phyloP scores from a whole-genome alignment of 306 rosid species.

The Gynostemma pentaphyllum region DNA sequence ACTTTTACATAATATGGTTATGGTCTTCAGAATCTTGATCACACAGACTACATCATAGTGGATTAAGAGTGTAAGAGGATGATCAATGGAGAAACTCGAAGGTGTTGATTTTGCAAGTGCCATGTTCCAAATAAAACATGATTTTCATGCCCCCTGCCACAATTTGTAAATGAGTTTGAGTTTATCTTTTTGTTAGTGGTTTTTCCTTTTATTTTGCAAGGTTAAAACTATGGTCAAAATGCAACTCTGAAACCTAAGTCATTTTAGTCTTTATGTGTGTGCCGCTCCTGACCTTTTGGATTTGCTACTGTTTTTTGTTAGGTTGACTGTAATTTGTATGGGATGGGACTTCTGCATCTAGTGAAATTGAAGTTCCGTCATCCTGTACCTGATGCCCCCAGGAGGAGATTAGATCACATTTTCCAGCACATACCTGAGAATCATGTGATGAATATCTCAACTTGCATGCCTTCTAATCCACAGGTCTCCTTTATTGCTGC shows the following conservation, averaged over 20 bases:
- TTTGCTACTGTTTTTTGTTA: conserved; percentile 7
- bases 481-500: conserved; percentile 16
- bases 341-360: conserved; percentile 81
- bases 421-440: conserved; percentile 16
- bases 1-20: too few relatives aligned
- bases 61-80: too few relatives aligned
- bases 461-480: conserved; percentile 24
- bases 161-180: too few relatives aligned
- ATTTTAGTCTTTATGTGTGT: background rate
- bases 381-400: conserved; percentile 43
- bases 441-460: conserved; percentile 23
- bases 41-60: too few relatives aligned
- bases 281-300: background rate
- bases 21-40: too few relatives aligned
- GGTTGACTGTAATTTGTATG: conserved; percentile 53
- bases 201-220: background rate
- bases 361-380: conserved; percentile 73
- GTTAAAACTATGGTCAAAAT: too few relatives aligned
- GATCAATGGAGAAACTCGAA: too few relatives aligned
- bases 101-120: too few relatives aligned
- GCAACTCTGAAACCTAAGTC: background rate
- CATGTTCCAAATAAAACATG: too few relatives aligned
- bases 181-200: background rate
- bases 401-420: conserved; percentile 21
- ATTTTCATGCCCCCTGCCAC: too few relatives aligned